phyloP scores from a whole-genome alignment of 768 basidiomycete species.

The Lactarius akahatsu region DNA sequence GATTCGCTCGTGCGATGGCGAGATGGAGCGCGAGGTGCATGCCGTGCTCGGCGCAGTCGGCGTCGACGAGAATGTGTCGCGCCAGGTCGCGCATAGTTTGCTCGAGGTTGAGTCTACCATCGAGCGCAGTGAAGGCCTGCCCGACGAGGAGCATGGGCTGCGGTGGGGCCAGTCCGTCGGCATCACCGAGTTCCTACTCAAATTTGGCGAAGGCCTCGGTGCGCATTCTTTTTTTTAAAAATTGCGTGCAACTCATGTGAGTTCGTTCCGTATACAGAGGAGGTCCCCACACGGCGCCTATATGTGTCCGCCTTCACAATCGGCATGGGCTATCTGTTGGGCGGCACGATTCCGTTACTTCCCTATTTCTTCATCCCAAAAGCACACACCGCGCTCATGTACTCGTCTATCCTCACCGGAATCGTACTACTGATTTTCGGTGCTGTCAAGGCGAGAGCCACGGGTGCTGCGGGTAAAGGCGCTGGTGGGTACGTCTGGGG shows the following conservation, averaged over 20 bases:
- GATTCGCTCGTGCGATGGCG: slow-evolving; percentile 84
- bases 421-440: slow-evolving; percentile 87
- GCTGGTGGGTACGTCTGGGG: slow-evolving; percentile 79
- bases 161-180: slow-evolving; percentile 80
- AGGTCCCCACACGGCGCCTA: slow-evolving; percentile 78
- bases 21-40: slow-evolving; percentile 94
- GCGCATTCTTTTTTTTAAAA: slow-evolving; percentile 2
- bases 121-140: slow-evolving; percentile 14
- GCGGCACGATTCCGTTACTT: slow-evolving; percentile 88
- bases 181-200: slow-evolving; percentile 89
- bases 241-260: background rate
- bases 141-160: slow-evolving; percentile 56
- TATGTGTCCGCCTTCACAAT: slow-evolving; percentile 94
- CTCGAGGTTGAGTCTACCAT: slow-evolving; percentile 56
- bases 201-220: slow-evolving; percentile 94
- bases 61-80: slow-evolving; percentile 78
- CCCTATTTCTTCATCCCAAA: slow-evolving; percentile 87
- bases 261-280: slow-evolving; percentile 51
- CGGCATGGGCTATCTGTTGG: slow-evolving; percentile 89
- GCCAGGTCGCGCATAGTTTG: slow-evolving; percentile 74
- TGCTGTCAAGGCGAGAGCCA: slow-evolving; percentile 83
- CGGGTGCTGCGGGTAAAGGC: slow-evolving; percentile 68
- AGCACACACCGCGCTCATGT: slow-evolving; percentile 68
- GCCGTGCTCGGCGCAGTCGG: slow-evolving; percentile 87
- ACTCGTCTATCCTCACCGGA: slow-evolving; percentile 79